Base-by-base conservation (phyloP, 768 basidiomycete genomes). In the Suillus subluteus region DNA sequence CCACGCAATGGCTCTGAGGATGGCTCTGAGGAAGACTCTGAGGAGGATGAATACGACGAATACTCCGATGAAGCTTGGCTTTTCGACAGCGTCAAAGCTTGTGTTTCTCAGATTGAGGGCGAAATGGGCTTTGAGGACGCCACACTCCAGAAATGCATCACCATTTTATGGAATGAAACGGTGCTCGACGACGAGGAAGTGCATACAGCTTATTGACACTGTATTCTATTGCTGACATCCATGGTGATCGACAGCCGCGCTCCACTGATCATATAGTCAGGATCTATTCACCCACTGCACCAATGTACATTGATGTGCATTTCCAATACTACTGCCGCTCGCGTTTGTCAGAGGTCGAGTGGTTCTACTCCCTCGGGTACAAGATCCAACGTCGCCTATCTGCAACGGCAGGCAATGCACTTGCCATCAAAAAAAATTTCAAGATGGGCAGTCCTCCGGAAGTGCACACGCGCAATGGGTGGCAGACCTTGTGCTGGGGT, bases 281-380 rank as follows among this genome's bases (percentile, higher is more conserved):
- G 35, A 61, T 70, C 46, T 65, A 65, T 46, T 72, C 69, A 1
- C 66, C 58, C 0, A 40, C 67, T 1, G 30, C 65, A 18, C 67
- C 72, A 4, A 65, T 62, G 35, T 72, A 65, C 58, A 62, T 72
- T 43, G 71, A 70, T 26, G 65, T 70, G 15, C 71, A 70, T n/a
- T 23, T 72, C 46, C 65, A 65, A 44, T 69, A 71, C 48, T 32
- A 67, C 23, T 62, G 54, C 40, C 68, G 61, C 21, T 2, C 54
- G n/a, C 23, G 65, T 26, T 15, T 8, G 21, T 44, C 18, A 38
- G 3, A 2, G 13, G 41, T 66, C 48, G 58, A 73, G 37, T 67
- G 65, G 69, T 23, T 11, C 35, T 73, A 69, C 62, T 68, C 64
- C 4, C 26, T 69, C 13, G 65, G 69, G 12, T 73, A 59, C 54